Evolutionary conservation across 306 rosid species (phyloP).

Genomic region (Dryas octopetala): DNA sequence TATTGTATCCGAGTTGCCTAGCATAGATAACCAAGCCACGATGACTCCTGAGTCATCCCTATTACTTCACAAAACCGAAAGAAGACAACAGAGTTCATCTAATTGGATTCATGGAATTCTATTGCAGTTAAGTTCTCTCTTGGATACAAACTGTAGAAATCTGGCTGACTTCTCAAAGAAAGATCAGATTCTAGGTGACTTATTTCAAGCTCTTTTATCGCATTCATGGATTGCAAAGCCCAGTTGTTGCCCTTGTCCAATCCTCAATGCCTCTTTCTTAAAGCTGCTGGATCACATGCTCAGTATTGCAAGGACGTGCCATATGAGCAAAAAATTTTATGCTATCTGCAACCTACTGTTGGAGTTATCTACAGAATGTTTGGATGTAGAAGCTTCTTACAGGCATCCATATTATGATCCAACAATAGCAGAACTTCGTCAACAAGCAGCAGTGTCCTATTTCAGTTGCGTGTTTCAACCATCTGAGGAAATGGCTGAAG

Average conservation of each 20-base stretch:
- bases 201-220: conserved; percentile 51
- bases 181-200: conserved; percentile 58
- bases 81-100: conserved; percentile 41
- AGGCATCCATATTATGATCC: conserved; percentile 64
- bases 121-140: conserved; percentile 74
- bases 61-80: conserved; percentile 16
- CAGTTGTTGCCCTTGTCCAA: conserved; percentile 64
- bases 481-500: conserved; percentile 51
- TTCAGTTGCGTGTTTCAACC: conserved; percentile 76
- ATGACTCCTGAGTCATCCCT: conserved; percentile 27
- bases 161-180: conserved; percentile 80
- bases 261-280: conserved; percentile 65
- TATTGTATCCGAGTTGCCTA: conserved; percentile 74
- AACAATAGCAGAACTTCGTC: conserved; percentile 71
- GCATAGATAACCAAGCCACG: conserved; percentile 33
- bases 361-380: conserved; percentile 68
- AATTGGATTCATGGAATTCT: conserved; percentile 85
- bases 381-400: conserved; percentile 59
- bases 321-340: conserved; percentile 36
- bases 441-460: conserved; percentile 82
- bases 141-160: conserved; percentile 71
- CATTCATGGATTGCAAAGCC: conserved; percentile 74
- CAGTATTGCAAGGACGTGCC: conserved; percentile 58
- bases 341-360: conserved; percentile 55
- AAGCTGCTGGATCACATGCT: conserved; percentile 81